A percentile compares a stretch with the other conserved stretches of the same genome.
Evolutionary conservation across 208 protist genomes (phyloP).

Genomic region (Leishmania tarentolae): DNA sequence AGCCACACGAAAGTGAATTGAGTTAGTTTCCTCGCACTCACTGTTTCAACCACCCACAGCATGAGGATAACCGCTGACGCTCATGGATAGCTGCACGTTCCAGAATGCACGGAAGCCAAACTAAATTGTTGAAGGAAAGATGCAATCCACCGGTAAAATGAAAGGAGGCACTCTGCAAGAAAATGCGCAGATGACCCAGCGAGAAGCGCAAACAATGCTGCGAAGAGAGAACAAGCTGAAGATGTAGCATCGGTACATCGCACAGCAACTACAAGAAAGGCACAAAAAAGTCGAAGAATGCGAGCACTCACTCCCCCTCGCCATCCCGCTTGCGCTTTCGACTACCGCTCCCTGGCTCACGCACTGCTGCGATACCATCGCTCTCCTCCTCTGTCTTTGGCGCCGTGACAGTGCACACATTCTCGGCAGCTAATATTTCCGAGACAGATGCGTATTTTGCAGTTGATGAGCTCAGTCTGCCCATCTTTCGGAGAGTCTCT

Average conservation of each 20-base stretch:
- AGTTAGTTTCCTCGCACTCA: background rate
- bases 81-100: background rate
- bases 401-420: background rate
- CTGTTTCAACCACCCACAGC: background rate
- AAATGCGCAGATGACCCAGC: background rate
- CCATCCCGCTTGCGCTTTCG: slow-evolving; percentile 34
- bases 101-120: background rate
- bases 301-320: background rate
- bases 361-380: slow-evolving; percentile 46
- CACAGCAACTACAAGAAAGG: background rate
- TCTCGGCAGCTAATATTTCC: background rate
- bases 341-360: slow-evolving; percentile 48
- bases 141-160: too few species aligned
- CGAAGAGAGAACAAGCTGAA: background rate
- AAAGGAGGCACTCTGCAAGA: background rate
- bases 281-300: background rate
- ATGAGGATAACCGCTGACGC: background rate
- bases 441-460: slow-evolving; percentile 19
- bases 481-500: slow-evolving; percentile 43
- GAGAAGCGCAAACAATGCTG: background rate
- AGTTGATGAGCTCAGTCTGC: slow-evolving; percentile 35
- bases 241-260: background rate
- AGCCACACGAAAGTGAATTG: background rate
- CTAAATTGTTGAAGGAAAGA: too few species aligned
- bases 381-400: slow-evolving; percentile 12